Percentiles rank a stretch among this genome's conserved stretches.
phyloP scores from a whole-genome alignment of 495 filamentous ascomycete genomes.

The Letharia columbiana region DNA sequence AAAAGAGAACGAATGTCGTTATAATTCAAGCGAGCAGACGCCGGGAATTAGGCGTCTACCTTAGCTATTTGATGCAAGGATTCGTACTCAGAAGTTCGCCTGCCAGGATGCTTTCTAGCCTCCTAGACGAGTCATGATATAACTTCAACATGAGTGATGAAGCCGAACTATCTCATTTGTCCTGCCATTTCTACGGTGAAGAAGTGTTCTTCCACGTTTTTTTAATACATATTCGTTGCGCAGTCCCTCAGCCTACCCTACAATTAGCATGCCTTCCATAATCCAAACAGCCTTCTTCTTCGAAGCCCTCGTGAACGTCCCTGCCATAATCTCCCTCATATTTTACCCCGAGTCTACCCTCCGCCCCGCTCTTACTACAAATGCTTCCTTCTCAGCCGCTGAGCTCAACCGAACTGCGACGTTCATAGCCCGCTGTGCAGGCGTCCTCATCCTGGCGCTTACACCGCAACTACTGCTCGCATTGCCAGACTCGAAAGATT shows the following conservation, averaged over 20 bases:
- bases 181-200: background rate
- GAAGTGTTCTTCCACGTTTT: background rate
- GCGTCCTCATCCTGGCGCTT: slow-evolving; percentile 12
- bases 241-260: background rate
- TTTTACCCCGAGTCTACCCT: slow-evolving; percentile 19
- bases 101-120: background rate
- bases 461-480: slow-evolving; percentile 16
- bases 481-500: slow-evolving; percentile 9
- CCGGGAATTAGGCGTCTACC: background rate
- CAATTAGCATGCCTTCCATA: slow-evolving; percentile 10
- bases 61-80: background rate
- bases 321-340: slow-evolving; percentile 32
- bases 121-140: no score
- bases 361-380: slow-evolving; percentile 6
- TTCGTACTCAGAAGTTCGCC: slow-evolving; percentile 1
- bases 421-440: slow-evolving; percentile 10
- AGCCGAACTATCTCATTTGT: background rate
- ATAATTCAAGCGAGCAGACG: background rate
- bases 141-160: background rate
- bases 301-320: slow-evolving; percentile 31
- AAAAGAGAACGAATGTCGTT: background rate
- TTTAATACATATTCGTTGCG: background rate
- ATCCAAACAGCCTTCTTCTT: slow-evolving; percentile 34
- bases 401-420: slow-evolving; percentile 6
- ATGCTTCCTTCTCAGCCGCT: background rate